Evolutionary conservation across 768 basidiomycete genomes (phyloP).

Genomic region (Mycena metata): DNA sequence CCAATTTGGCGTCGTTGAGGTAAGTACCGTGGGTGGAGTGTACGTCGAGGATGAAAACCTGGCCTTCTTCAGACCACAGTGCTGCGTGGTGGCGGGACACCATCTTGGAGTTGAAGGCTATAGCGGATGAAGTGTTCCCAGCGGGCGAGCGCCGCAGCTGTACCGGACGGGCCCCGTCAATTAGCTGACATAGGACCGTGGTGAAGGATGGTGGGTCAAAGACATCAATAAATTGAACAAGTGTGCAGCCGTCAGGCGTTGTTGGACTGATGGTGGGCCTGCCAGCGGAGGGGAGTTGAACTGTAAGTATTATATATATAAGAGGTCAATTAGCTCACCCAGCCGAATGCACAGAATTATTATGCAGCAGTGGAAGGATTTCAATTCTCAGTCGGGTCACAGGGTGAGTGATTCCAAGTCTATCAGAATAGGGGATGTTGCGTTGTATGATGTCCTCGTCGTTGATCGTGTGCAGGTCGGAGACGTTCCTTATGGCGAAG

Average conservation of each 20-base stretch:
- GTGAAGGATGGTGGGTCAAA: not conserved
- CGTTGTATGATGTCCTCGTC: conserved; percentile 7
- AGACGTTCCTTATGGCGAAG: not conserved
- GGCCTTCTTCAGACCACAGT: conserved; percentile 10
- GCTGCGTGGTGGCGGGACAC: conserved; percentile 10
- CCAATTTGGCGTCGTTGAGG: not conserved
- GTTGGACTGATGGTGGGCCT: not conserved
- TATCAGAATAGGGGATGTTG: conserved; percentile 7
- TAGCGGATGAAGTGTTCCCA: conserved; percentile 1
- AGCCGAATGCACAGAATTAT: conserved; percentile 1
- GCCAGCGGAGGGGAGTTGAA: not conserved
- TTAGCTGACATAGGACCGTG: conserved; percentile 1
- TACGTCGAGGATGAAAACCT: conserved; percentile 3
- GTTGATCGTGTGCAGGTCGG: not conserved
- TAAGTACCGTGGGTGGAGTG: conserved; percentile 10
- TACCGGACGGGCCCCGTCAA: conserved; percentile 5
- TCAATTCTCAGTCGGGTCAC: conserved; percentile 1
- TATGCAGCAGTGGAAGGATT: not conserved
- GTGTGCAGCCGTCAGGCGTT: not conserved
- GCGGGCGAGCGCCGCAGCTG: not conserved
- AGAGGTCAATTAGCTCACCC: not conserved
- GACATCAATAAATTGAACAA: conserved; percentile 9
- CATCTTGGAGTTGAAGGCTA: conserved; percentile 6
- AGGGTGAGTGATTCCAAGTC: conserved; percentile 4
- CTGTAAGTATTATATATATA: not conserved